These are phyloP conservation scores for Cladophialophora exuberans DNA, from an alignment of 2,329 filamentous ascomycete species.

Conservation along the genomic window DNA sequence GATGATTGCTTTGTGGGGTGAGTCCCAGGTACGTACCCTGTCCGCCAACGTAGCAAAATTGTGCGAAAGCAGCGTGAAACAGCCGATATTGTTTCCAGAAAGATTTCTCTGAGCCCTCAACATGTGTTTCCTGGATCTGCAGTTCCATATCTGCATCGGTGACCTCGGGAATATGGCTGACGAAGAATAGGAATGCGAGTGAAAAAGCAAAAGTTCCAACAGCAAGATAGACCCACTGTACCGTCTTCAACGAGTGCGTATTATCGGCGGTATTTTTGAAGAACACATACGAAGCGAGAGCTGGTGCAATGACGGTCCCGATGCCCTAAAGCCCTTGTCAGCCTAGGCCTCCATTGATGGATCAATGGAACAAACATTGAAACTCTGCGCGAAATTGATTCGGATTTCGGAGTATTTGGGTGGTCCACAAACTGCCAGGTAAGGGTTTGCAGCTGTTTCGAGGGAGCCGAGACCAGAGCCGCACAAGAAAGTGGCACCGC, in stretches of 20 bases:
- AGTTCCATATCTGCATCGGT: slow-evolving; percentile 70
- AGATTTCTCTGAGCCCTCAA: slow-evolving; percentile 60
- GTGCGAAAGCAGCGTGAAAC: slow-evolving; percentile 73
- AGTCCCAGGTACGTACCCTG: not conserved
- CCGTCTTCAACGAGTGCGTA: slow-evolving; percentile 62
- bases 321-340: slow-evolving; percentile 41
- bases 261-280: slow-evolving; percentile 66
- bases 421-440: slow-evolving; percentile 74
- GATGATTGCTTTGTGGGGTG: not conserved
- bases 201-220: slow-evolving; percentile 72
- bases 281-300: slow-evolving; percentile 60
- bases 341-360: not conserved
- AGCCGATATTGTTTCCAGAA: slow-evolving; percentile 74
- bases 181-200: slow-evolving; percentile 66
- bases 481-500: slow-evolving; percentile 68
- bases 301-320: slow-evolving; percentile 72
- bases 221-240: slow-evolving; percentile 79
- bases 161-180: slow-evolving; percentile 71
- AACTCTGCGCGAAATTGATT: slow-evolving; percentile 75
- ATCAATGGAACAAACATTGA: slow-evolving; percentile 58
- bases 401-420: slow-evolving; percentile 71
- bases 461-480: slow-evolving; percentile 73
- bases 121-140: slow-evolving; percentile 60
- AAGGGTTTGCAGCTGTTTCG: slow-evolving; percentile 78
- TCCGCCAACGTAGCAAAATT: slow-evolving; percentile 77